These are phyloP conservation scores for Sclerotinia subarctica DNA, from an alignment of 2,329 filamentous ascomycete species.

Conservation along the genomic window DNA sequence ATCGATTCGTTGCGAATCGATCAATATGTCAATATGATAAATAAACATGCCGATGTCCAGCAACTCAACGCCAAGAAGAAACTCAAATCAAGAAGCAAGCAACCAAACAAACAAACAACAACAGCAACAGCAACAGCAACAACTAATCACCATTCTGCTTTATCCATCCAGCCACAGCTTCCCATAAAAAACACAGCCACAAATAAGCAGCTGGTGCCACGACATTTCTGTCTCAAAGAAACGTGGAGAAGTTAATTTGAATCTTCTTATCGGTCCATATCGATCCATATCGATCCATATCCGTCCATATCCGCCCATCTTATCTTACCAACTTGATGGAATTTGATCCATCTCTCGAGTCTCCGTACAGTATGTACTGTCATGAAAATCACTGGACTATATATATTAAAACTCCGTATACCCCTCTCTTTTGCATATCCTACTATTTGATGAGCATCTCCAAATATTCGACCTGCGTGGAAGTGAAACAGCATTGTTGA, in stretches of 20 bases:
- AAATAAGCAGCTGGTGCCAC: slow-evolving; percentile 17
- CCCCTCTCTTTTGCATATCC: slow-evolving; percentile 3
- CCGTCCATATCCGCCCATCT: not conserved
- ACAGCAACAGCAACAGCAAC: not conserved
- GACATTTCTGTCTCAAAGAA: slow-evolving; percentile 20
- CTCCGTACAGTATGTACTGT: not conserved
- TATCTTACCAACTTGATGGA: slow-evolving; percentile 17
- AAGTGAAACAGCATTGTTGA: not conserved
- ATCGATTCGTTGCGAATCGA: not conserved
- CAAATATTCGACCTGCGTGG: not conserved
- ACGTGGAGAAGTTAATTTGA: slow-evolving; percentile 17
- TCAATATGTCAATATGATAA: not conserved
- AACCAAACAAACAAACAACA: not conserved
- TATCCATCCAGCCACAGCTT: not conserved
- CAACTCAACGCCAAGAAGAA: not conserved
- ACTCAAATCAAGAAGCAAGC: not conserved
- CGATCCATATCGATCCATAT: no score
- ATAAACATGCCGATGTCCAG: not conserved
- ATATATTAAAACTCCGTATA: not conserved
- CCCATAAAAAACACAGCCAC: slow-evolving; percentile 15
- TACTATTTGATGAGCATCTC: not conserved
- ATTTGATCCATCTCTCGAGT: not conserved
- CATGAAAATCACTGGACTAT: slow-evolving; percentile 10
- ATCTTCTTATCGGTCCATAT: slow-evolving; percentile 8
- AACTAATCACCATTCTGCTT: not conserved